These are phyloP conservation scores for Cryptococcus sp. DNA, from an alignment of 1,284 basidiomycete genomes.

Conservation along the genomic window DNA sequence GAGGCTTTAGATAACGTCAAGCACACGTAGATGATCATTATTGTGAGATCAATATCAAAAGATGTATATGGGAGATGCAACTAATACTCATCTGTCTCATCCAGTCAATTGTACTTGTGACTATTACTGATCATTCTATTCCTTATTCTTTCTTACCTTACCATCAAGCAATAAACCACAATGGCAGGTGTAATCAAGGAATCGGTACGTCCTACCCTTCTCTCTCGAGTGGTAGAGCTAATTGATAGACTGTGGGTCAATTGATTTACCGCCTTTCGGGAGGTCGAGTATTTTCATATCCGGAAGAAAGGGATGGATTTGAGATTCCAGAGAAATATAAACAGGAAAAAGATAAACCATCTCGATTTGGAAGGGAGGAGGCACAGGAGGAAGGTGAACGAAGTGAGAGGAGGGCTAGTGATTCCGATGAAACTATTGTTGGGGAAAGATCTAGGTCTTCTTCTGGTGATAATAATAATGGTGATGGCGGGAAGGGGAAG, in stretches of 20 bases:
- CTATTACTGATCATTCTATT: neutral
- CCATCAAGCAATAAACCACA: neutral
- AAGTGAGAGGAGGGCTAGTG: neutral
- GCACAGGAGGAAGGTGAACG: slow-evolving; percentile 18
- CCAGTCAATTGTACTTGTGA: too few species aligned
- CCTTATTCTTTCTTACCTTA: neutral
- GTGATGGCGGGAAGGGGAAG: neutral
- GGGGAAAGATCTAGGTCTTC: neutral
- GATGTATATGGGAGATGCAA: too few species aligned
- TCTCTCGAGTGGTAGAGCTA: neutral
- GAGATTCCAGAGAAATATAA: slow-evolving; percentile 10
- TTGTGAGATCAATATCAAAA: too few species aligned
- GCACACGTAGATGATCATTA: too few species aligned
- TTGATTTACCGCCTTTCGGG: neutral
- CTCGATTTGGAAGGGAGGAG: slow-evolving; percentile 26
- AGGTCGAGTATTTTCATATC: slow-evolving; percentile 15
- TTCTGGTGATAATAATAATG: neutral
- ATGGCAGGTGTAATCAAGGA: neutral
- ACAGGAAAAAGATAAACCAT: slow-evolving; percentile 18
- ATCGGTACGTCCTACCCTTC: neutral
- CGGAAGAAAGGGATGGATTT: slow-evolving; percentile 17
- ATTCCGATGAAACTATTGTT: neutral
- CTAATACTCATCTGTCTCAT: too few species aligned
- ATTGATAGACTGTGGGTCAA: neutral
- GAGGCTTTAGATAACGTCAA: too few species aligned